phyloP scores from a whole-genome alignment of 805 yeast species.

The Blastobotrys terrestris region DNA sequence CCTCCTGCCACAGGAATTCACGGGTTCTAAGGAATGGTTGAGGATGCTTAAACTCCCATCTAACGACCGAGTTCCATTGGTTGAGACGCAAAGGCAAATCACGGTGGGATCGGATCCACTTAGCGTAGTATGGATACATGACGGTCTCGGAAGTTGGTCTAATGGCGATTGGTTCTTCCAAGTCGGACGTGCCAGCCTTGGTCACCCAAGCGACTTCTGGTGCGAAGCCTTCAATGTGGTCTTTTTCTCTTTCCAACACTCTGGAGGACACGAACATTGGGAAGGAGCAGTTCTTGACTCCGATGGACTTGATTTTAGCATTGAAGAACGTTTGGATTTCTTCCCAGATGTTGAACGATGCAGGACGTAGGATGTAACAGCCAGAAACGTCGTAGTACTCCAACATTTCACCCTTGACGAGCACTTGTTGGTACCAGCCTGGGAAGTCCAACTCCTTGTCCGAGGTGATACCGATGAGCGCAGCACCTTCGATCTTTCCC shows the following conservation, averaged over 20 bases:
- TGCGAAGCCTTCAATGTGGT: conserved; percentile 97
- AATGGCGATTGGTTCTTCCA: conserved; percentile 97
- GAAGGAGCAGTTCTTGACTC: conserved; percentile 93
- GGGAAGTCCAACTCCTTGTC: conserved; percentile 90
- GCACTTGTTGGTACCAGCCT: conserved; percentile 94
- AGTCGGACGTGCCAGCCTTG: conserved; percentile 84
- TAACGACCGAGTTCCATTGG: conserved; percentile 99
- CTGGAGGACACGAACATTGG: conserved; percentile 95
- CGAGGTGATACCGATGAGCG: conserved; percentile 91
- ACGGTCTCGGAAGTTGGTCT: conserved; percentile 99
- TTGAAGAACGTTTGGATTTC: conserved; percentile 84
- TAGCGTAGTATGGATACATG: conserved; percentile 98
- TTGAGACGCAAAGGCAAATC: conserved; percentile 93
- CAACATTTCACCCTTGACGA: conserved; percentile 95
- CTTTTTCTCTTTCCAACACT: conserved; percentile 95
- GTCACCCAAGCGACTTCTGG: conserved; percentile 99
- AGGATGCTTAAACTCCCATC: conserved; percentile 99
- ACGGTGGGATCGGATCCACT: conserved; percentile 98
- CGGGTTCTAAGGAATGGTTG: conserved; percentile 98
- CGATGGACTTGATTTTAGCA: conserved; percentile 69
- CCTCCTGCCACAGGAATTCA: conserved; percentile 99
- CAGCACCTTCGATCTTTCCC: conserved; percentile 74
- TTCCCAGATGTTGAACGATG: conserved; percentile 94
- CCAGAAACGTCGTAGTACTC: conserved; percentile 99
- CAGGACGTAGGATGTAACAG: conserved; percentile 95